Conservation (phyloP, 208 protist genomes). For the Leishmania turanica region DNA sequence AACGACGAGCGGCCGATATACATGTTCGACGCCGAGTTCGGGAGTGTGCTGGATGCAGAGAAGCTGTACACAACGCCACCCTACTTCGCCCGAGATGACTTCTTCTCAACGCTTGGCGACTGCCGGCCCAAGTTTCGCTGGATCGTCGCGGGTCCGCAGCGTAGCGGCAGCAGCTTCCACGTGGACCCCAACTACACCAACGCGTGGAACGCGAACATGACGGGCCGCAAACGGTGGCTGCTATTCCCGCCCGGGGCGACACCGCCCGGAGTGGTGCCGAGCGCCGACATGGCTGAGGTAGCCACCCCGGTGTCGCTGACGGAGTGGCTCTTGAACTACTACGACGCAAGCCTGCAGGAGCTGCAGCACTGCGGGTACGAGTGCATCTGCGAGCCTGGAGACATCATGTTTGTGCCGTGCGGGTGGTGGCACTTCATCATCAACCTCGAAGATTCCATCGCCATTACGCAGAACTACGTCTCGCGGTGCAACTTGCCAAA, state of each 20-base stretch:
- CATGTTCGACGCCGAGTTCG: constrained; percentile 92
- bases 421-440: constrained; percentile 93
- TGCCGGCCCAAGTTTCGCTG: constrained; percentile 86
- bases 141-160: constrained; percentile 86
- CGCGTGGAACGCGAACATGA: constrained; percentile 91
- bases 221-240: constrained; percentile 88
- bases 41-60: constrained; percentile 51
- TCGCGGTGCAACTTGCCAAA: constrained; percentile 71
- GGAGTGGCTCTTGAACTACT: constrained; percentile 89
- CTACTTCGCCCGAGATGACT: constrained; percentile 84
- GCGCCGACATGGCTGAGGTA: constrained; percentile 84
- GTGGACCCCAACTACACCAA: constrained; percentile 90
- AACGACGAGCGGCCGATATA: constrained; percentile 90
- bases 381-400: constrained; percentile 84
- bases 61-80: constrained; percentile 78
- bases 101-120: constrained; percentile 73
- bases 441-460: constrained; percentile 87
- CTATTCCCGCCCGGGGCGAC: constrained; percentile 80
- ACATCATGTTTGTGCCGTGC: constrained; percentile 91
- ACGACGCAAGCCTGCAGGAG: constrained; percentile 75
- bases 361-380: constrained; percentile 72
- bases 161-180: constrained; percentile 89
- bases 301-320: constrained; percentile 87
- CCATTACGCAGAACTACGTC: constrained; percentile 93
- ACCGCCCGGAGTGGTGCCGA: constrained; percentile 79